Percentiles rank a stretch among this genome's conserved stretches.
Conservation (phyloP, 495 filamentous ascomycete genomes). For the Trypethelium eluteriae region DNA sequence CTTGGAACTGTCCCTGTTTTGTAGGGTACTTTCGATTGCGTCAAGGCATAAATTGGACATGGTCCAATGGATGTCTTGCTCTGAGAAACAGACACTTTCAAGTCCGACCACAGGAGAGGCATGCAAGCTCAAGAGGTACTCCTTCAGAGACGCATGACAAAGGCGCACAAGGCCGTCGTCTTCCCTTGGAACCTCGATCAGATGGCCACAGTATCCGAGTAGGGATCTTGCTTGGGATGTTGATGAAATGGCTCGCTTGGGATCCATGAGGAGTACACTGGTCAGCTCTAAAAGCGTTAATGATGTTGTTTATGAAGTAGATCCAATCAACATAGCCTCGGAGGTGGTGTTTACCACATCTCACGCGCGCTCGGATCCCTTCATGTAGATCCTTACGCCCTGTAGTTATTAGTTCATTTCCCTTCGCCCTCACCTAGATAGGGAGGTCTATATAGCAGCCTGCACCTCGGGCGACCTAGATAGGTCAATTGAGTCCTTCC, state of each 20-base stretch:
- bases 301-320: no score
- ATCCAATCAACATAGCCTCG: no score
- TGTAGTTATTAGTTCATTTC: no score
- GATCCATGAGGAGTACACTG: background rate
- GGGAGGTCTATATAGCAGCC: no score
- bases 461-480: no score
- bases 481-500: no score
- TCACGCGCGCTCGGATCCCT: no score
- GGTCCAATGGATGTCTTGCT: background rate
- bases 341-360: no score
- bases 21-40: background rate
- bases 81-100: background rate
- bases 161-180: background rate
- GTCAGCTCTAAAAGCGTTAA: background rate
- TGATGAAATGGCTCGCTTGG: background rate
- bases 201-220: background rate
- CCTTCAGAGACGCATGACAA: slow-evolving; percentile 1
- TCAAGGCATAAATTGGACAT: background rate
- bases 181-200: background rate
- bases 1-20: background rate
- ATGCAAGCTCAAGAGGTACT: background rate
- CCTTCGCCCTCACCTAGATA: no score
- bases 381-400: no score
- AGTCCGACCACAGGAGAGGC: background rate
- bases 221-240: background rate